A percentile compares a stretch with the other conserved stretches of the same genome.
Conservation (phyloP, 345 rosid species). For the Ricinus communis region DNA sequence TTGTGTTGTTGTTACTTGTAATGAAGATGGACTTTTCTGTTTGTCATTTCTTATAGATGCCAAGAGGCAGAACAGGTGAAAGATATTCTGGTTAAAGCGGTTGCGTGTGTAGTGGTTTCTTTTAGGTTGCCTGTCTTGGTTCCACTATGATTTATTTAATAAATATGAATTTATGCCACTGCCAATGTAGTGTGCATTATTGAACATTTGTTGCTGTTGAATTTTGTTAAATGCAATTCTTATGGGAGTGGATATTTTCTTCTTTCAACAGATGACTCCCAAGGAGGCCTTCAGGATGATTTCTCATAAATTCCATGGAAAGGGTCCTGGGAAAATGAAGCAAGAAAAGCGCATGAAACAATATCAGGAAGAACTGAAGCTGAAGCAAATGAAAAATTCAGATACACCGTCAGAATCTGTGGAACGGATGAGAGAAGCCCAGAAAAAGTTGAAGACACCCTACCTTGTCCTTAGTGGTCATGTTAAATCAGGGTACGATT, state of each 20-base stretch:
- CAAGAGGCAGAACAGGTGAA: background rate
- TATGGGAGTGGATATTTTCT: background rate
- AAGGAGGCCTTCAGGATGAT: conserved; percentile 81
- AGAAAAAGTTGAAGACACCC: conserved; percentile 79
- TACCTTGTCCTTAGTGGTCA: conserved; percentile 97
- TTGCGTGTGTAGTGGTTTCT: background rate
- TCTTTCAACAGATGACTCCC: conserved; percentile 65
- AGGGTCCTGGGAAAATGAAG: conserved; percentile 98
- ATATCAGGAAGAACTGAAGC: conserved; percentile 82
- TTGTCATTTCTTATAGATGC: background rate
- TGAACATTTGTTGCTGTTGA: background rate
- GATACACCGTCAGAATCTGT: conserved; percentile 93
- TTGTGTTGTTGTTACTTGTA: background rate
- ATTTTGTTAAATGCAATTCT: background rate
- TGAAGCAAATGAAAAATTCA: conserved; percentile 97
- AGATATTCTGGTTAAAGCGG: background rate
- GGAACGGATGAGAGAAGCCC: conserved; percentile 94
- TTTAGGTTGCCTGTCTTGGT: background rate
- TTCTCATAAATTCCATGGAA: conserved; percentile 96
- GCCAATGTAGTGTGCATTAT: background rate
- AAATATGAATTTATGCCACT: background rate
- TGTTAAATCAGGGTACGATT: conserved; percentile 83
- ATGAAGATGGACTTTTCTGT: background rate
- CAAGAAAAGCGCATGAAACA: conserved; percentile 96
- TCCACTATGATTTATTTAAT: background rate